Base-by-base conservation (phyloP, 2,329 filamentous ascomycete species). In the Alternaria sp. region DNA sequence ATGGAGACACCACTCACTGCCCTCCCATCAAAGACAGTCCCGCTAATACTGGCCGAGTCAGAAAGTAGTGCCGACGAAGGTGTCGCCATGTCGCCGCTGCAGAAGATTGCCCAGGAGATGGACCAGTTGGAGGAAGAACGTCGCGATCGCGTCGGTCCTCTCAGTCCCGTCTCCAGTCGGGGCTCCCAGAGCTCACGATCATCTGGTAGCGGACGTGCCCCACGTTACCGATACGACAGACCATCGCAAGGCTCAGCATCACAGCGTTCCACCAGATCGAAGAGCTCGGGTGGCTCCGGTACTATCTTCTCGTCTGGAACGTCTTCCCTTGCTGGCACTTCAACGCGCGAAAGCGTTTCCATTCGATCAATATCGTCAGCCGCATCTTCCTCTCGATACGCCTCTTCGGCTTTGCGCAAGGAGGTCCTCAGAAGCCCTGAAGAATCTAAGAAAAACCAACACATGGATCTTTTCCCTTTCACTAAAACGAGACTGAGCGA, bases 381-480 rank as follows among this genome's bases (percentile, higher is more conserved):
- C 51, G 78, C 81, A 4, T 84, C 78, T 5, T 76, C 55, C 1
- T 54, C 76, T 17, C 69, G 75, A 42, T 77, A 76, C 76, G 79
- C 67, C 67, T 85, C 88, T 0, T 97, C 93, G 14, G 85, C 89
- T 23, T 80, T 97, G 46, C 87, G 92, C 28, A 88, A 96, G 67
- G 92, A 97, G 72, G 84, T 96, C 2, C 82, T 92, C 1, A 85
- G 88, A 33, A 96, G 91, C 67, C 91, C 93, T 0, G 86, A 92
- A 29, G 90, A 93, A 54, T 58, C 72, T 9, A 84, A 85, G 62
- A 87, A 86, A 14, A 72, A 67, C 0, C 72, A 77, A 60, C 82
- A 89, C 4, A 80, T 89, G 56, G 93, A 97, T 65, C 81, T 98
- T 1, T 97, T 98, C 80, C 92, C 93, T 31, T 94, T 89, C 70